A percentile compares a stretch with the other conserved stretches of the same genome.
phyloP scores from a whole-genome alignment of 1,284 basidiomycete genomes.

The Irpex sp. region DNA sequence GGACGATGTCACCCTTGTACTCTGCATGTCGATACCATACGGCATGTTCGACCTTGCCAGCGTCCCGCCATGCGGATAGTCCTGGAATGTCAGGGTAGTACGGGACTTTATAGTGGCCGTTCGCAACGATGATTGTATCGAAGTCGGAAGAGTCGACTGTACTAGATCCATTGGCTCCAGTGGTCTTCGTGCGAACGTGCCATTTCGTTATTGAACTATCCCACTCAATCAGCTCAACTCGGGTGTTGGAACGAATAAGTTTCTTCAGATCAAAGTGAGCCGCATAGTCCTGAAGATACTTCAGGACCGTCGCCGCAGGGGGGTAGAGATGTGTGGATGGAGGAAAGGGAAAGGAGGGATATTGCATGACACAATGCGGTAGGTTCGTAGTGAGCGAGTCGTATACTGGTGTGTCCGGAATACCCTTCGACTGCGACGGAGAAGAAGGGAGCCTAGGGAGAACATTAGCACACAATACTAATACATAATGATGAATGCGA shows the following conservation, averaged over 20 bases:
- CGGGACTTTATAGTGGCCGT: slow-evolving; percentile 68
- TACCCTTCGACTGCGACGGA: slow-evolving; percentile 28
- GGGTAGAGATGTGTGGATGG: slow-evolving; percentile 70
- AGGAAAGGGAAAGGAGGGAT: slow-evolving; percentile 56
- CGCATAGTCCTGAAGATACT: slow-evolving; percentile 62
- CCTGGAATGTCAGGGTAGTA: slow-evolving; percentile 58
- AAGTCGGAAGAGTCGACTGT: slow-evolving; percentile 35
- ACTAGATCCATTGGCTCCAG: neutral
- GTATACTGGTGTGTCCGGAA: slow-evolving; percentile 67
- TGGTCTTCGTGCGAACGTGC: slow-evolving; percentile 37
- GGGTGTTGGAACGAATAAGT: slow-evolving; percentile 52
- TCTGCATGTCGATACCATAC: slow-evolving; percentile 61
- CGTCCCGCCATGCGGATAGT: slow-evolving; percentile 50
- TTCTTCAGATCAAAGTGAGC: slow-evolving; percentile 49
- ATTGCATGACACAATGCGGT: slow-evolving; percentile 74
- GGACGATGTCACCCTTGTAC: slow-evolving; percentile 43
- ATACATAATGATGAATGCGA: slow-evolving; percentile 15
- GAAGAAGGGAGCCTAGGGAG: slow-evolving; percentile 44
- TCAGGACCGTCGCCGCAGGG: slow-evolving; percentile 46
- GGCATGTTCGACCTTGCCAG: slow-evolving; percentile 53
- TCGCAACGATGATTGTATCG: slow-evolving; percentile 66
- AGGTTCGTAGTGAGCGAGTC: slow-evolving; percentile 75
- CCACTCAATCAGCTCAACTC: slow-evolving; percentile 44
- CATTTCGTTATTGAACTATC: slow-evolving; percentile 35
- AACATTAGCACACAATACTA: neutral